Evolutionary conservation across 306 rosid genomes (phyloP).

Genomic region (Dalbergia cultrata): DNA sequence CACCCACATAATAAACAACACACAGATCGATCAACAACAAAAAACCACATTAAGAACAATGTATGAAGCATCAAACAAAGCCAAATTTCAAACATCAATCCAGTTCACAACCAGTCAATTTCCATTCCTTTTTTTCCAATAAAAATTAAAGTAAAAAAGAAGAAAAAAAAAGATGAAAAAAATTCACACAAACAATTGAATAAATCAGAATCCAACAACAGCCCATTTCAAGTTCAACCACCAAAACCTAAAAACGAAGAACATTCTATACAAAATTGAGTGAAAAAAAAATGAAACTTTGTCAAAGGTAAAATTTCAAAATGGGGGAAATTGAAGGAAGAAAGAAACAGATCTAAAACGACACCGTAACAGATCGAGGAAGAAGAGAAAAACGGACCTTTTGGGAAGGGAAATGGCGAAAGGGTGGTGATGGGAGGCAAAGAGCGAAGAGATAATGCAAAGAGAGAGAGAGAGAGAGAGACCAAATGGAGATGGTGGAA

Average conservation of each 20-base stretch:
- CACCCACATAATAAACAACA: neutral
- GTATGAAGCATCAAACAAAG: neutral
- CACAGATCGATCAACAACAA: conserved; percentile 29
- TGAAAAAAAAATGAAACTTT: neutral
- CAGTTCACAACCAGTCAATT: neutral
- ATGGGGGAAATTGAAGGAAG: neutral
- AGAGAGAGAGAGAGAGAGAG: conserved; percentile 36
- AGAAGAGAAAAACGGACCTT: conserved; percentile 49
- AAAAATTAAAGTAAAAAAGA: neutral
- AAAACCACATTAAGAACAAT: neutral
- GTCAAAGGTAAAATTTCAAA: conserved; percentile 20
- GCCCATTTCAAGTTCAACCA: conserved; percentile 36
- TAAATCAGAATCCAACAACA: conserved; percentile 35
- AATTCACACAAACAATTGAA: neutral
- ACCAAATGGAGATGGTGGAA: conserved; percentile 42
- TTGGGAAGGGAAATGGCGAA: conserved; percentile 49
- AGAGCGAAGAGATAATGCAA: conserved; percentile 43
- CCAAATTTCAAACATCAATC: conserved; percentile 2
- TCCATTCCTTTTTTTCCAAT: neutral
- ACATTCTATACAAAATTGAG: neutral
- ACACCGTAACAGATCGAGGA: conserved; percentile 28
- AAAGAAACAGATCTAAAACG: conserved; percentile 49
- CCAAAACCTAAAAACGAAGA: neutral
- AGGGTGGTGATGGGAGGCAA: conserved; percentile 51
- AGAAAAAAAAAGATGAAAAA: neutral